Conservation (phyloP, 371 early-diverging fungal species). For the Saksenaea oblongispora region DNA sequence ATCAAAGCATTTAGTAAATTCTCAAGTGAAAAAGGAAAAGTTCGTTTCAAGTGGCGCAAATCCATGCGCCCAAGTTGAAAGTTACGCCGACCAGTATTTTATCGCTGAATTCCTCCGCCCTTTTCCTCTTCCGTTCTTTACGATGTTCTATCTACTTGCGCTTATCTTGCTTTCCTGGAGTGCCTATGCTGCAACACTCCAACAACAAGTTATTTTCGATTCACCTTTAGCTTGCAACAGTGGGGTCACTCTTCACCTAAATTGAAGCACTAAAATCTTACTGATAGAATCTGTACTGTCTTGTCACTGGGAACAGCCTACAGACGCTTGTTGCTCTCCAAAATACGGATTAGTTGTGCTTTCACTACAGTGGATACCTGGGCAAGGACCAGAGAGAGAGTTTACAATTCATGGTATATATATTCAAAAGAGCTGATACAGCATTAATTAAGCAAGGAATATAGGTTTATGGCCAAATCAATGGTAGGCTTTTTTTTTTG, state of each 20-base stretch:
- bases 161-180: not conserved
- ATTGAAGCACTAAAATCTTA: not conserved
- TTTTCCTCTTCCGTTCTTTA: not conserved
- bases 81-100: no score
- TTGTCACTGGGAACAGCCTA: conserved; percentile 40
- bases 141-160: not conserved
- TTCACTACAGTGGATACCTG: conserved; percentile 50
- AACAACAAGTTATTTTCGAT: not conserved
- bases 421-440: not conserved
- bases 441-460: conserved; percentile 35
- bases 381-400: conserved; percentile 45
- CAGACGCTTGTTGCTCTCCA: conserved; percentile 70
- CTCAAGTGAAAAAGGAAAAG: no score
- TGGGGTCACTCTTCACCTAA: not conserved
- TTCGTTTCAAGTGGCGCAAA: no score
- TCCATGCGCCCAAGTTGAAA: no score
- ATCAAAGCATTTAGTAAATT: no score
- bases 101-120: no score
- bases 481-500: conserved; percentile 29
- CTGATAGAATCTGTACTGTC: conserved; percentile 33
- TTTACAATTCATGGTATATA: conserved; percentile 55
- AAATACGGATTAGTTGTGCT: conserved; percentile 67
- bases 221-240: not conserved
- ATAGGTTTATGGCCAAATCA: conserved; percentile 45
- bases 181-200: not conserved